These are phyloP conservation scores for Phytophthora quininea DNA, from an alignment of 352 stramenopile genomes.

Conservation along the genomic window DNA sequence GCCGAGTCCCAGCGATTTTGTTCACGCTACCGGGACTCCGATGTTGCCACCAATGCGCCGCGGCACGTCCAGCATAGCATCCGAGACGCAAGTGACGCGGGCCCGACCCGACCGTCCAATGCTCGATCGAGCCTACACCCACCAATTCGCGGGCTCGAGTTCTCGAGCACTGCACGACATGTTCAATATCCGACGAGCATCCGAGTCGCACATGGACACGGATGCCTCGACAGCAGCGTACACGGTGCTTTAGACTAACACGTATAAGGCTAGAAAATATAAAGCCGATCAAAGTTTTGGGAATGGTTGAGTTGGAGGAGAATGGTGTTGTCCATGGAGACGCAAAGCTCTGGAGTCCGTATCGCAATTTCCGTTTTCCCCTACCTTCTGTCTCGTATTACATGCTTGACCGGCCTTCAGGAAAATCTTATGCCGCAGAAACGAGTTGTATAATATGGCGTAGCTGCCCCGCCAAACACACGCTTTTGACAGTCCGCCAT, in stretches of 20 bases:
- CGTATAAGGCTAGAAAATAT: slow-evolving; percentile 2
- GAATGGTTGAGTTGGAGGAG: too few relatives aligned
- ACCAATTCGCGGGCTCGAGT: slow-evolving; percentile 32
- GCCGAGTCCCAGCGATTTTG: slow-evolving; percentile 31
- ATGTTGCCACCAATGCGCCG: slow-evolving; percentile 15
- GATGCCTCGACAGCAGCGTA: slow-evolving; percentile 16
- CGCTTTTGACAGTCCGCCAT: too few relatives aligned
- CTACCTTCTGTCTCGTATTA: too few relatives aligned
- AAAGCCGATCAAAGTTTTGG: neutral
- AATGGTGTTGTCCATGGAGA: too few relatives aligned
- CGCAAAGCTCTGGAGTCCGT: too few relatives aligned
- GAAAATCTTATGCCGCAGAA: too few relatives aligned
- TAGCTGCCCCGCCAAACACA: too few relatives aligned
- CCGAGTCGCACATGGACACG: slow-evolving; percentile 14
- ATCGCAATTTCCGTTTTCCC: too few relatives aligned
- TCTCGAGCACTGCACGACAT: slow-evolving; percentile 36
- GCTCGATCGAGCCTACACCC: slow-evolving; percentile 24
- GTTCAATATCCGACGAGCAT: slow-evolving; percentile 31
- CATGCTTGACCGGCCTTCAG: too few relatives aligned
- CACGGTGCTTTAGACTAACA: slow-evolving; percentile 25
- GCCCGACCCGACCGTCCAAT: neutral
- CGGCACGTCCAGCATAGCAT: slow-evolving; percentile 5
- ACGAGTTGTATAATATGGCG: too few relatives aligned
- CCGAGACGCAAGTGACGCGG: slow-evolving; percentile 7
- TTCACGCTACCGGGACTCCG: slow-evolving; percentile 7